These are phyloP conservation scores for Gnomoniopsis sp. DNA, from an alignment of 2,329 filamentous ascomycete species.

Conservation along the genomic window DNA sequence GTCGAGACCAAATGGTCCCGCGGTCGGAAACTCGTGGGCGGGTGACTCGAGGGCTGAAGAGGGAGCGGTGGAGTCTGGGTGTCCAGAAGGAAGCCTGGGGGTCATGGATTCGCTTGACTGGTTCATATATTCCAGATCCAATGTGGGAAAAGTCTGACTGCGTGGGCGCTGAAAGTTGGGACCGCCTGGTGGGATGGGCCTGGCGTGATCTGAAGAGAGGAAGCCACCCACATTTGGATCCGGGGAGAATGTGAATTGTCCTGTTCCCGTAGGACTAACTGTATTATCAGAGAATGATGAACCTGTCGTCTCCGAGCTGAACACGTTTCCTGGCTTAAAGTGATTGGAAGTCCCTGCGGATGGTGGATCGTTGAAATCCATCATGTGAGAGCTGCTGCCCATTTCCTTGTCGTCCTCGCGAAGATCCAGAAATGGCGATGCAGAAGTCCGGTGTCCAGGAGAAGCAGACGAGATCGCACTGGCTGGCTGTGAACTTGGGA, in stretches of 20 bases:
- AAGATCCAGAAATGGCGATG: slow-evolving; percentile 60
- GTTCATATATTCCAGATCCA: slow-evolving; percentile 59
- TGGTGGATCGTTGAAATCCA: slow-evolving; percentile 45
- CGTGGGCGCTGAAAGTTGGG: slow-evolving; percentile 68
- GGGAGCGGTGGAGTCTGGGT: slow-evolving; percentile 40
- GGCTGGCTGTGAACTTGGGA: slow-evolving; percentile 60
- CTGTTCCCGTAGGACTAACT: slow-evolving; percentile 70
- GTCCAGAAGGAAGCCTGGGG: slow-evolving; percentile 37
- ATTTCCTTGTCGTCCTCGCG: slow-evolving; percentile 62
- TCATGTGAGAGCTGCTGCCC: slow-evolving; percentile 23
- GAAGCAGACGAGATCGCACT: slow-evolving; percentile 70
- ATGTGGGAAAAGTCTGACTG: slow-evolving; percentile 80
- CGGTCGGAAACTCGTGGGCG: slow-evolving; percentile 40
- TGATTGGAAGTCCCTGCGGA: slow-evolving; percentile 38
- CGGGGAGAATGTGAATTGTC: slow-evolving; percentile 72
- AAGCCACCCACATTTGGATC: slow-evolving; percentile 69
- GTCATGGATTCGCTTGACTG: slow-evolving; percentile 44
- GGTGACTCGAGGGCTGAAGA: slow-evolving; percentile 53
- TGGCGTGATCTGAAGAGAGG: slow-evolving; percentile 34
- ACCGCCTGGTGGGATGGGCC: slow-evolving; percentile 28
- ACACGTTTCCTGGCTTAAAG: slow-evolving; percentile 62
- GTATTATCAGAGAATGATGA: slow-evolving; percentile 70
- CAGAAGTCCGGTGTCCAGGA: slow-evolving; percentile 61
- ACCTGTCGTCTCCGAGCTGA: slow-evolving; percentile 55
- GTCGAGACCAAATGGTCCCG: slow-evolving; percentile 40